Evolutionary conservation across 768 basidiomycete species (phyloP).

Genomic region (Russula compacta): DNA sequence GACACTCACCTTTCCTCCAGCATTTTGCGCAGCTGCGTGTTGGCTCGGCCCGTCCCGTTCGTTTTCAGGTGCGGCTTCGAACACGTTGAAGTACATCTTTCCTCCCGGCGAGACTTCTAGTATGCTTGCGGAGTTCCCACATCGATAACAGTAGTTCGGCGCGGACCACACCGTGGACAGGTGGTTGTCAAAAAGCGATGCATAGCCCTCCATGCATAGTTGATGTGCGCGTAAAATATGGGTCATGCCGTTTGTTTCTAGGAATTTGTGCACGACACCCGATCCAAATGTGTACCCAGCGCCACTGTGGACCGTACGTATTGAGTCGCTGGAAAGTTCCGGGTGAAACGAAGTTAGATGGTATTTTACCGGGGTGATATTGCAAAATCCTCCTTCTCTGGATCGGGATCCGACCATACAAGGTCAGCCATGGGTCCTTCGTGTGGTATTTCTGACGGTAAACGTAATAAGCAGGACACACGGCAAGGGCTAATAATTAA

Average conservation of each 20-base stretch:
- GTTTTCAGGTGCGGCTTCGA: conserved; percentile 97
- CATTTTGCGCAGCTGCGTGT: conserved; percentile 56
- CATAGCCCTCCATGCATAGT: conserved; percentile 98
- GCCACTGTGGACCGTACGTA: conserved; percentile 46
- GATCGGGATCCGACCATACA: conserved; percentile 99
- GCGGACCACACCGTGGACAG: conserved; percentile 98
- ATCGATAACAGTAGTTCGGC: conserved; percentile 97
- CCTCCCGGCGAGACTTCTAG: conserved; percentile 90
- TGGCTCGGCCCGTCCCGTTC: conserved; percentile 84
- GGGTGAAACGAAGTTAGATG: conserved; percentile 10
- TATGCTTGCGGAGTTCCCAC: conserved; percentile 95
- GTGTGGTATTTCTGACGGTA: conserved; percentile 82
- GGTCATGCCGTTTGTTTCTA: conserved; percentile 91
- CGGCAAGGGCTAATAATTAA: neutral
- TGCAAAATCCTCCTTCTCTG: conserved; percentile 98
- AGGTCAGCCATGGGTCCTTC: conserved; percentile 99
- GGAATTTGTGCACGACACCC: conserved; percentile 95
- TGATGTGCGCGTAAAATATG: conserved; percentile 98
- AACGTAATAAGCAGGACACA: neutral
- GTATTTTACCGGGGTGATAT: conserved; percentile 82
- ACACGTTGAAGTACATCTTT: conserved; percentile 90
- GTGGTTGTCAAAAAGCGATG: conserved; percentile 93
- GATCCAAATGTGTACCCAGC: conserved; percentile 99
- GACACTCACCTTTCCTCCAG: conserved; percentile 54
- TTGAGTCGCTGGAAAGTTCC: conserved; percentile 10